These are phyloP conservation scores for Cytidiella melzeri DNA, from an alignment of 768 basidiomycete genomes.

Conservation along the genomic window DNA sequence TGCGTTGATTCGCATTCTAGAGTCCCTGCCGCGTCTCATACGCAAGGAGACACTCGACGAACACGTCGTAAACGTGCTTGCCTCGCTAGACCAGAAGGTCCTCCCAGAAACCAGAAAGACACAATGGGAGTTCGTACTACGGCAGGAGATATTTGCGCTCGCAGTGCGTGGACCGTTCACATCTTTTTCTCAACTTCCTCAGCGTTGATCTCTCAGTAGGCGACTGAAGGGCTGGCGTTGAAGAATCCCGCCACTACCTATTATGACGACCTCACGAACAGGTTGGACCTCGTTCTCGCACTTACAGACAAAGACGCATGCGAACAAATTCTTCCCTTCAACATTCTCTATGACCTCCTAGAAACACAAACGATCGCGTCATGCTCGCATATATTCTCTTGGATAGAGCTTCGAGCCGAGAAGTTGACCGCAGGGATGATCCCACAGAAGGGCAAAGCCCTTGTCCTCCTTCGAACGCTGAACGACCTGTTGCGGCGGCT, in stretches of 20 bases:
- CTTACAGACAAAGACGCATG: slow-evolving; percentile 82
- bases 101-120: slow-evolving; percentile 58
- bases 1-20: slow-evolving; percentile 43
- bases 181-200: background rate
- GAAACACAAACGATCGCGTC: slow-evolving; percentile 82
- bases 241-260: slow-evolving; percentile 47
- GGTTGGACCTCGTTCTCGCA: slow-evolving; percentile 67
- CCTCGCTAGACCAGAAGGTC: slow-evolving; percentile 32
- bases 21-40: slow-evolving; percentile 48
- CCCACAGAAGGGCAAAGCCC: slow-evolving; percentile 84
- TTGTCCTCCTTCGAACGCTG: slow-evolving; percentile 74
- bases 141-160: slow-evolving; percentile 63
- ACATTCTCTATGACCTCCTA: slow-evolving; percentile 71
- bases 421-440: slow-evolving; percentile 74
- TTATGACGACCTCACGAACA: slow-evolving; percentile 52
- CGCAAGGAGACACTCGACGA: slow-evolving; percentile 41
- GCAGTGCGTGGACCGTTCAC: slow-evolving; percentile 45
- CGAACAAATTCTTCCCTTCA: slow-evolving; percentile 68
- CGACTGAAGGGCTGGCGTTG: slow-evolving; percentile 61
- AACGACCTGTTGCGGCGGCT: slow-evolving; percentile 84
- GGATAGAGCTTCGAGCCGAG: slow-evolving; percentile 70
- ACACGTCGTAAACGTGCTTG: slow-evolving; percentile 42
- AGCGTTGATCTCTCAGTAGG: slow-evolving; percentile 31
- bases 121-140: slow-evolving; percentile 71
- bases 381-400: slow-evolving; percentile 83